A percentile compares a stretch with the other conserved stretches of the same genome.
phyloP scores from a whole-genome alignment of 2,329 filamentous ascomycete species.

The Coniochaeta sp. region DNA sequence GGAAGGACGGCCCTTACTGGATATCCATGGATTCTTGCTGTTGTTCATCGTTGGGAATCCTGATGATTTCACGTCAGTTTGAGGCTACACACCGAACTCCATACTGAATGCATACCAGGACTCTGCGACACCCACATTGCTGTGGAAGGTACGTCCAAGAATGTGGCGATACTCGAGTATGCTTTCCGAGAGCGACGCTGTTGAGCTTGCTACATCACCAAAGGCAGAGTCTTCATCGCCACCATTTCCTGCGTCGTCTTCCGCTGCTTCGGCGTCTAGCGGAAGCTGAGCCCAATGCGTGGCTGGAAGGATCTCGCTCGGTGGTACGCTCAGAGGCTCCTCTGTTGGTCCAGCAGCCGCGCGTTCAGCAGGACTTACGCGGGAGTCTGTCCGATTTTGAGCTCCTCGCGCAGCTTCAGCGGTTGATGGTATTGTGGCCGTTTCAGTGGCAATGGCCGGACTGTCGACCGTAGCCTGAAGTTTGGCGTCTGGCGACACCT shows the following conservation, averaged over 20 bases:
- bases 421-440: background rate
- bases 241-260: background rate
- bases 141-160: slow-evolving; percentile 4
- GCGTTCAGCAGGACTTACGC: background rate
- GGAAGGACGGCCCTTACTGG: background rate
- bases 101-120: background rate
- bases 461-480: background rate
- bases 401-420: background rate
- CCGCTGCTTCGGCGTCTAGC: background rate
- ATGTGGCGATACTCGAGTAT: slow-evolving; percentile 6
- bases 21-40: background rate
- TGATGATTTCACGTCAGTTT: background rate
- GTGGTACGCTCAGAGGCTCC: background rate
- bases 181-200: slow-evolving; percentile 3
- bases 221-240: background rate
- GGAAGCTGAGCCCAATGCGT: background rate
- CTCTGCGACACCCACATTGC: background rate
- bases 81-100: background rate
- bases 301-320: background rate
- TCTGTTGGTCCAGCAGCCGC: background rate
- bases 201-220: background rate
- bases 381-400: background rate
- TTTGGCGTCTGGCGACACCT: background rate
- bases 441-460: too few relatives aligned
- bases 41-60: background rate